Base-by-base conservation (phyloP, 129 eudicot genomes). In the Ambrosia trifida region DNA sequence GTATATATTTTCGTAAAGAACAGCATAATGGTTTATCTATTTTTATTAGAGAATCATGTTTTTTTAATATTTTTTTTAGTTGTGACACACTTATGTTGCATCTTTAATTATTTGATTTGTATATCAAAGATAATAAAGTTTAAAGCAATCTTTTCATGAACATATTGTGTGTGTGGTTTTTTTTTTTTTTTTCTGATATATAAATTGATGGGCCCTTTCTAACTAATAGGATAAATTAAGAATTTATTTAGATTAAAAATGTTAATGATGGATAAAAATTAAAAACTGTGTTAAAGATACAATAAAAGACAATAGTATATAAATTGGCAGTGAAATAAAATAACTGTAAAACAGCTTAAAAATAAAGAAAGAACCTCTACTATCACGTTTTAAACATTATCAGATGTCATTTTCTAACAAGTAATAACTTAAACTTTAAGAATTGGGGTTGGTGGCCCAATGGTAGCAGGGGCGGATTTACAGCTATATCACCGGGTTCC, bases 71-170 rank as follows among this genome's bases (percentile, higher is more conserved):
- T 72, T 72, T 64, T 70, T 70, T 71, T 72, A 72, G 76, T 72
- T 72, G 76, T 72, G 76, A 57, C 76, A 72, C 57, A 28, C 76
- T 72, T 72, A 58, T 72, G 53, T 72, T 72, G 76, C 76, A 72
- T 45, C 24, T 20, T 24, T 57, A 57, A 57, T 62, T 40, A 58
- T 24, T 53, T 30, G 52, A 44, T 41, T 72, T n/a, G 13, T 44
- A 40, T 40, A 24, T 14, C 7, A 72, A 72, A 72, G 76, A 58
- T 12, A 28, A 72, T 72, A 72, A 72, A 72, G 76, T 72, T 57
- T 72, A 72, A 58, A 58, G 40, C 76, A 72, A 72, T 60, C 76
- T 72, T 72, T 72, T 72, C 76, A 72, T 72, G 76, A 40, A 58
- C 67, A 41, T 57, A 20, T 30, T n/a, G 63, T 57, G 40, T 24